Percentiles rank a stretch among this genome's conserved stretches.
These are phyloP conservation scores for Alnus rubra DNA, from an alignment of 306 rosid species.

Conservation along the genomic window DNA sequence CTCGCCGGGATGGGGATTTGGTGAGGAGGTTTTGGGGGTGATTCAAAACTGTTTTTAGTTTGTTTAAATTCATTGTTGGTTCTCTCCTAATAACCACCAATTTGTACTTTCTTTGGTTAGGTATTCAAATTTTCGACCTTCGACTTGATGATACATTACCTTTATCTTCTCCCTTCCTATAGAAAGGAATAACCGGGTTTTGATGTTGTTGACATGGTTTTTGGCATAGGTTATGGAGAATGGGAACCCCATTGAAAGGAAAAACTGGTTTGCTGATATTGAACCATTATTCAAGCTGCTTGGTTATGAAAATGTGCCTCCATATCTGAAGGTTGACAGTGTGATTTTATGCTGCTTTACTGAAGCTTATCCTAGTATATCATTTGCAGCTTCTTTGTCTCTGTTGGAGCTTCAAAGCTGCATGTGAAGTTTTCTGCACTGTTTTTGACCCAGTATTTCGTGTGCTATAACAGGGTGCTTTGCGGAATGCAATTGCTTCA, in stretches of 20 bases:
- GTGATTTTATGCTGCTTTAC: constrained; percentile 25
- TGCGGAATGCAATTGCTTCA: constrained; percentile 80
- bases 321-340: constrained; percentile 80
- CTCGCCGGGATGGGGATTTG: too few relatives aligned
- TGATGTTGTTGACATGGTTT: constrained; percentile 26
- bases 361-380: constrained; percentile 5
- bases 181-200: constrained; percentile 13
- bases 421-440: constrained; percentile 19
- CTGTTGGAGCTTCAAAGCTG: constrained; percentile 31
- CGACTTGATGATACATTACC: neutral
- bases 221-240: constrained; percentile 78
- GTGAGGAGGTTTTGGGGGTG: neutral
- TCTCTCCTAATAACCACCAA: neutral
- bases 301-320: constrained; percentile 93
- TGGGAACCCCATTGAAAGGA: constrained; percentile 82
- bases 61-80: neutral
- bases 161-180: constrained; percentile 16
- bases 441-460: constrained; percentile 27
- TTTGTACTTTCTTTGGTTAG: neutral
- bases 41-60: neutral
- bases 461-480: constrained; percentile 67
- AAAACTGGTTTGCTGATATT: constrained; percentile 92
- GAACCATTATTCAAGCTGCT: constrained; percentile 98
- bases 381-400: constrained; percentile 22
- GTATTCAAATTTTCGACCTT: constrained; percentile 8